phyloP scores from a whole-genome alignment of 2,329 filamentous ascomycete genomes.

The Fusarium chuoi region DNA sequence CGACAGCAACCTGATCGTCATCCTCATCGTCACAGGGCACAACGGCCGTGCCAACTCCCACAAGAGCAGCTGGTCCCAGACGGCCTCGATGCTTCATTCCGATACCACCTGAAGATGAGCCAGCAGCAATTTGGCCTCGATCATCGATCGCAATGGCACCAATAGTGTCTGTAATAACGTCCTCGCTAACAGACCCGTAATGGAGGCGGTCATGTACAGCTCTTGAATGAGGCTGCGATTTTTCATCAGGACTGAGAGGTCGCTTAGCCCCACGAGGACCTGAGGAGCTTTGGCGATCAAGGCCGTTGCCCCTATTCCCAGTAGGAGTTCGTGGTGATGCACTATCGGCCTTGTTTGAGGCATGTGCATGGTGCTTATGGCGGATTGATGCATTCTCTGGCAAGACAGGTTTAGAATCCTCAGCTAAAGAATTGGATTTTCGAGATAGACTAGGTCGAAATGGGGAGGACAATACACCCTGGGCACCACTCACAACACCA shows the following conservation, averaged over 20 bases:
- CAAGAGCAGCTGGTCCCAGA: slow-evolving; percentile 89
- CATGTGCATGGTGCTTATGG: slow-evolving; percentile 4
- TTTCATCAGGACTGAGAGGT: slow-evolving; percentile 39
- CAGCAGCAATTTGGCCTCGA: slow-evolving; percentile 88
- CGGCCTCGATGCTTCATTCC: slow-evolving; percentile 97
- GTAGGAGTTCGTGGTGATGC: slow-evolving; percentile 15
- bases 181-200: slow-evolving; percentile 55
- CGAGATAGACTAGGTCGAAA: slow-evolving; percentile 15
- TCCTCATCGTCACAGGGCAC: slow-evolving; percentile 81
- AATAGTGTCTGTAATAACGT: slow-evolving; percentile 88
- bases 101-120: slow-evolving; percentile 95
- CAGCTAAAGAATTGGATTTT: slow-evolving; percentile 8
- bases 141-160: slow-evolving; percentile 93
- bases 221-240: slow-evolving; percentile 15
- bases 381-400: slow-evolving; percentile 3
- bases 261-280: slow-evolving; percentile 51
- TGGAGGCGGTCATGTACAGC: slow-evolving; percentile 35
- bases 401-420: slow-evolving; percentile 2
- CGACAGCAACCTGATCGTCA: slow-evolving; percentile 74
- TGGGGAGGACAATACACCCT: slow-evolving; percentile 6
- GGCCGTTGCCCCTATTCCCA: background rate
- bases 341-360: slow-evolving; percentile 31
- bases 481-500: slow-evolving; percentile 18
- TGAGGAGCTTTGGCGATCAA: slow-evolving; percentile 9
- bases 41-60: slow-evolving; percentile 90